Evolutionary conservation across 169 alveolate species (phyloP).

Genomic region (Besnoitia besnoiti): DNA sequence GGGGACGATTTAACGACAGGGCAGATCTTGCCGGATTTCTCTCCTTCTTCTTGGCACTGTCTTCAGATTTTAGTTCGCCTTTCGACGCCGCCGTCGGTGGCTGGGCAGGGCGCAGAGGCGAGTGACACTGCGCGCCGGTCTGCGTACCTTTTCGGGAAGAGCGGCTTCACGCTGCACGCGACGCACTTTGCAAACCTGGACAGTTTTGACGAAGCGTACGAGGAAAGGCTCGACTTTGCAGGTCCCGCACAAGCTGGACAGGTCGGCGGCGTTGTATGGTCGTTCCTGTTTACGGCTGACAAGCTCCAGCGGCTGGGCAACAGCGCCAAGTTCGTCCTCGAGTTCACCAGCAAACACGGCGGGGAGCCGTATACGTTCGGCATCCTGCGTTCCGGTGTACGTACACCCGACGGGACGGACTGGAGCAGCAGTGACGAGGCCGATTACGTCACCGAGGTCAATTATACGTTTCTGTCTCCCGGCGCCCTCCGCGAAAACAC

Average conservation of each 20-base stretch:
- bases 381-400: constrained; percentile 3
- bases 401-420: neutral
- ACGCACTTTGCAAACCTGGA: constrained; percentile 56
- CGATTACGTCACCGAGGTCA: neutral
- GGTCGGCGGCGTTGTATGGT: constrained; percentile 41
- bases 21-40: no score
- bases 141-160: constrained; percentile 17
- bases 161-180: constrained; percentile 24
- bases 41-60: neutral
- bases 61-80: constrained; percentile 53
- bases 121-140: constrained; percentile 37
- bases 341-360: neutral
- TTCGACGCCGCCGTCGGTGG: constrained; percentile 46
- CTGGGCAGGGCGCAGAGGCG: constrained; percentile 21
- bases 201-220: constrained; percentile 12
- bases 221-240: neutral
- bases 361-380: neutral
- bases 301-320: constrained; percentile 42
- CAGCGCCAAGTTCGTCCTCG: constrained; percentile 8
- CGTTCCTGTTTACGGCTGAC: constrained; percentile 48
- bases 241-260: neutral
- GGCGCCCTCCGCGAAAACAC: constrained; percentile 21
- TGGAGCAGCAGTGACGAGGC: neutral
- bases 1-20: no score
- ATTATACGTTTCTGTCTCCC: neutral